These are phyloP conservation scores for Hypholoma fasciculare DNA, from an alignment of 768 basidiomycete genomes.

Conservation along the genomic window DNA sequence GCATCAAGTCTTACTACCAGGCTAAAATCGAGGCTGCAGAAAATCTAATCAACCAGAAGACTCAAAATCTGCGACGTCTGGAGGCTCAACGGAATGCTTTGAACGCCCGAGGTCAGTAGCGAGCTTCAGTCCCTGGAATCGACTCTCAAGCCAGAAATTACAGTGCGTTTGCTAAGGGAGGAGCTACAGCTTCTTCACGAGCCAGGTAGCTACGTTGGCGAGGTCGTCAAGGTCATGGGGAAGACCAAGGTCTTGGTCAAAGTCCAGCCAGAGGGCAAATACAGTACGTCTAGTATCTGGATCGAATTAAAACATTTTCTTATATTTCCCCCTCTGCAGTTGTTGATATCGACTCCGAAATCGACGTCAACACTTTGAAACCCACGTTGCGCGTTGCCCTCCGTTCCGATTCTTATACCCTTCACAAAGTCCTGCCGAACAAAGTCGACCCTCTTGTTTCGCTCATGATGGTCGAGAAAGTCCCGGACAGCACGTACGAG, in stretches of 20 bases:
- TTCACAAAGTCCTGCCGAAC: constrained; percentile 96
- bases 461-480: constrained; percentile 99
- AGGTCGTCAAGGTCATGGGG: constrained; percentile 98
- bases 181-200: constrained; percentile 93
- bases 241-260: constrained; percentile 99
- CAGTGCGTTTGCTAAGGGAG: constrained; percentile 88
- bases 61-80: constrained; percentile 91
- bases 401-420: constrained; percentile 93
- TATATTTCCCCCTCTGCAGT: constrained; percentile 44
- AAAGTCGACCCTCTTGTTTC: constrained; percentile 98
- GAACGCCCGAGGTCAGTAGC: constrained; percentile 79
- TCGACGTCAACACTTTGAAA: constrained; percentile 77
- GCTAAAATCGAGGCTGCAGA: constrained; percentile 95
- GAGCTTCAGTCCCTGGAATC: not conserved
- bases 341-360: constrained; percentile 89
- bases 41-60: constrained; percentile 92
- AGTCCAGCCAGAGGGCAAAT: constrained; percentile 98
- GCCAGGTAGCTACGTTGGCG: constrained; percentile 96
- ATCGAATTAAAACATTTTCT: not conserved
- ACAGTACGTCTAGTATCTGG: constrained; percentile 64
- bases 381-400: constrained; percentile 92
- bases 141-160: not conserved
- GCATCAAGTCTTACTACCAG: constrained; percentile 90
- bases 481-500: constrained; percentile 98
- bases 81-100: constrained; percentile 98